phyloP scores from a whole-genome alignment of 2,329 filamentous ascomycete genomes.

The Graphium sp. region DNA sequence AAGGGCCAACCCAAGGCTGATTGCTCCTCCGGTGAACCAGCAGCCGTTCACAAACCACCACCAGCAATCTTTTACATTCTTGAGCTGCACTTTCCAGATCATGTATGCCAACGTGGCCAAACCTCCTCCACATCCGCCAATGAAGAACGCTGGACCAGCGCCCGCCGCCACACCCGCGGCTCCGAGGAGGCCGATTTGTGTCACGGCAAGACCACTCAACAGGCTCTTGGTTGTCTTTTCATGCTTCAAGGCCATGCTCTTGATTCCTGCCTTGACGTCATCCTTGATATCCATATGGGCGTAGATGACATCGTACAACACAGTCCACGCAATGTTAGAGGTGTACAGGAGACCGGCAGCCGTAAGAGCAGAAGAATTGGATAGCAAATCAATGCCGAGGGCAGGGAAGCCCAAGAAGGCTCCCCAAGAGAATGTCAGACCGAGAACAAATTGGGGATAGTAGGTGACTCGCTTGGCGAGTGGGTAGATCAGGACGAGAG shows the following conservation, averaged over 20 bases:
- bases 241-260: constrained; percentile 71
- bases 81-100: constrained; percentile 51
- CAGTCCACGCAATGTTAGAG: constrained; percentile 72
- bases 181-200: constrained; percentile 53
- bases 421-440: constrained; percentile 78
- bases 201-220: constrained; percentile 49
- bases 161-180: constrained; percentile 51
- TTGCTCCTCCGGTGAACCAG: constrained; percentile 48
- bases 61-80: constrained; percentile 52
- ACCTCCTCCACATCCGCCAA: constrained; percentile 50
- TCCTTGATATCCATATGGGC: constrained; percentile 85
- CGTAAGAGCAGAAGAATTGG: constrained; percentile 41
- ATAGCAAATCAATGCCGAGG: constrained; percentile 58
- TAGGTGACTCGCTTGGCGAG: constrained; percentile 75
- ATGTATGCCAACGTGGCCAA: constrained; percentile 43
- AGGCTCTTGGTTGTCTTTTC: constrained; percentile 63
- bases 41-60: constrained; percentile 64
- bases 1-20: constrained; percentile 37
- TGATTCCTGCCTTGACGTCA: constrained; percentile 73
- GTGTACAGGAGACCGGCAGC: constrained; percentile 56
- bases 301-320: constrained; percentile 86
- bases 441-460: constrained; percentile 73
- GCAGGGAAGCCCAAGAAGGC: constrained; percentile 79
- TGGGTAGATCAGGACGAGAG: constrained; percentile 62
- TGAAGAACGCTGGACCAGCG: constrained; percentile 52